Base-by-base conservation (phyloP, 2,329 filamentous ascomycete genomes). In the Xylariales sp. region DNA sequence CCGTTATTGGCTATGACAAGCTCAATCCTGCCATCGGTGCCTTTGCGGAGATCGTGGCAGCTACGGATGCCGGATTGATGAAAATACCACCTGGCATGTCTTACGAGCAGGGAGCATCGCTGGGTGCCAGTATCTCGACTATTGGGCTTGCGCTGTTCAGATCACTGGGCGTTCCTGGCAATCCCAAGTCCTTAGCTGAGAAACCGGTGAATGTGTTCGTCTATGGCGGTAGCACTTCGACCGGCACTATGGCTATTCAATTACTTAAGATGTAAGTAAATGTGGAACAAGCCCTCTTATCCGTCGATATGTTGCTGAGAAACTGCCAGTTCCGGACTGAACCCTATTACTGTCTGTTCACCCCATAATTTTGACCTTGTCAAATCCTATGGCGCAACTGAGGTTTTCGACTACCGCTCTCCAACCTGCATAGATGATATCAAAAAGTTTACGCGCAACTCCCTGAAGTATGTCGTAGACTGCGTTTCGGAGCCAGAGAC, bases 301-400 rank as follows among this genome's bases (percentile, higher is more conserved):
- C n/a, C n/a, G n/a, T 19, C 30, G 5, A 31, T 12, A 4, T 31
- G 8, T 12, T 5, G 15, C 15, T 11, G 18, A 2, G 6, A 12
- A 14, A 5, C 18, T n/a, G 5, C 14, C 13, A 54, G 46, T 6
- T 43, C 63, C 12, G 68, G 69, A 0, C 53, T 62, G 13, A 54
- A 42, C 0, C 59, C 65, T 4, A 62, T 73, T n/a, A 55, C 67
- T 0, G 72, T 68, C 2, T 68, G 64, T 44, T 70, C 69, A 0
- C 57, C 64, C 1, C 37, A 43, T 23, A 74, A 70, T 44, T 61
- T 60, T 35, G 59, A 60, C 3, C 55, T 70, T 2, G 64, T 62
- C n/a, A 54, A 57, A 24, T 40, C 40, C 1, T 61, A 56, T 21
- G 72, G 73, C 2, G 72, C 72, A 1, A 60, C 57, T 5, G 49